Conservation (phyloP, 2,329 filamentous ascomycete genomes). For the Coniochaeta sp. region DNA sequence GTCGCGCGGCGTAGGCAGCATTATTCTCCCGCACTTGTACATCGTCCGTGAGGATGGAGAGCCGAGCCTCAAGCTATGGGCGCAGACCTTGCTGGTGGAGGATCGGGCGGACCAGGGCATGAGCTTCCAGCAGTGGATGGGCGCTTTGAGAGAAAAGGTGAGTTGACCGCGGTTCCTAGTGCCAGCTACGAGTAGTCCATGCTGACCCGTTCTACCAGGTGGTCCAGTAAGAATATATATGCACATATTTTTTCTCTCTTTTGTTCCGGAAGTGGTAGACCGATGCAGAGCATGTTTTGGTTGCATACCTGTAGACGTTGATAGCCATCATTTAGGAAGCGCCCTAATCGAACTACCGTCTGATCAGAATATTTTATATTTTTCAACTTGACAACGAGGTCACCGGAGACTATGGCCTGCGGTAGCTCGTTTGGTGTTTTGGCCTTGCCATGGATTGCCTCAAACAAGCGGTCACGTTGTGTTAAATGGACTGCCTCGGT, state of each 20-base stretch:
- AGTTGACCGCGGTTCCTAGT: constrained; percentile 1
- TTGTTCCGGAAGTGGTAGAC: background rate
- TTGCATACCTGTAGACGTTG: background rate
- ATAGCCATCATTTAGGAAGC: background rate
- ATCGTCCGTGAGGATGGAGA: constrained; percentile 93
- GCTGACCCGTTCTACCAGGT: background rate
- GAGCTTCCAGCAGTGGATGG: constrained; percentile 91
- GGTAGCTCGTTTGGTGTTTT: too few relatives aligned
- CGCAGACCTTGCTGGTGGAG: constrained; percentile 90
- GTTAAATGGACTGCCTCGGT: too few relatives aligned
- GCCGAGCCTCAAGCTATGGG: constrained; percentile 91
- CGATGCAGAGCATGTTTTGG: background rate
- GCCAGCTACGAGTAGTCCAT: background rate
- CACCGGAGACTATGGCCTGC: too few relatives aligned
- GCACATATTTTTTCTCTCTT: background rate
- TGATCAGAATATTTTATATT: background rate
- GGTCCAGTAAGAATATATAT: background rate
- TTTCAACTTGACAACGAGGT: background rate
- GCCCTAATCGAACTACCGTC: background rate
- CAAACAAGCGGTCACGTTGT: too few relatives aligned
- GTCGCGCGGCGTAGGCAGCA: constrained; percentile 83
- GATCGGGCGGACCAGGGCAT: constrained; percentile 91
- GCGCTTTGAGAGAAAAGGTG: constrained; percentile 90
- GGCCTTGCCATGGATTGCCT: too few relatives aligned
- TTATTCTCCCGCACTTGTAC: constrained; percentile 87